Evolutionary conservation across 805 yeast genomes (phyloP).

Genomic region (Myxozyma neotropica): DNA sequence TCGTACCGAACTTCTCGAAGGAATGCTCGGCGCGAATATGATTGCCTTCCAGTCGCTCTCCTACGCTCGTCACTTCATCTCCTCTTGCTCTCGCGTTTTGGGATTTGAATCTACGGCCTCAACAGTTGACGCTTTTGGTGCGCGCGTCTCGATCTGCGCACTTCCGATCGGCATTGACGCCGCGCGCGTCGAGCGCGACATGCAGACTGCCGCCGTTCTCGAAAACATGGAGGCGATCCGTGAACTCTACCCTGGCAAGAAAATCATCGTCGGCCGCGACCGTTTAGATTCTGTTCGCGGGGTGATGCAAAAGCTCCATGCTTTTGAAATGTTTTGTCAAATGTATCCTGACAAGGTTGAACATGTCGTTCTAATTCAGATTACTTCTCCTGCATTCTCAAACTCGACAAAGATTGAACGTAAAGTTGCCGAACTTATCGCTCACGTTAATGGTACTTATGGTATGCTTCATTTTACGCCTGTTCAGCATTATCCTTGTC

Average conservation of each 20-base stretch:
- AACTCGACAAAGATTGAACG: conserved; percentile 68
- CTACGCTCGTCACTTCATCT: conserved; percentile 86
- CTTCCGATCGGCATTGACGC: conserved; percentile 91
- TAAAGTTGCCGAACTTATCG: conserved; percentile 79
- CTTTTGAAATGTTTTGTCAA: conserved; percentile 82
- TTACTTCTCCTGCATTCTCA: conserved; percentile 75
- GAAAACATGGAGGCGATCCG: conserved; percentile 66
- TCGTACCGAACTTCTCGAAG: conserved; percentile 79
- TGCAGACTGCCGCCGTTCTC: conserved; percentile 47
- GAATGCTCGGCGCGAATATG: conserved; percentile 86
- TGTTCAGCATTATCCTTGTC: conserved; percentile 88
- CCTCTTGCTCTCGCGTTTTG: conserved; percentile 83
- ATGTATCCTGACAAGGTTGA: conserved; percentile 93
- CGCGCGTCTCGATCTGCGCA: conserved; percentile 69
- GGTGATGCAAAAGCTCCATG: conserved; percentile 88
- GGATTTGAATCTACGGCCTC: conserved; percentile 62
- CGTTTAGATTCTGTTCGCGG: conserved; percentile 90
- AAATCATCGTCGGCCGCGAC: conserved; percentile 91
- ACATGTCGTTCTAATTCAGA: conserved; percentile 86
- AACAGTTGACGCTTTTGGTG: conserved; percentile 65
- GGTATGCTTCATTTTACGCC: conserved; percentile 85
- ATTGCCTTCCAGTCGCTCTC: conserved; percentile 84
- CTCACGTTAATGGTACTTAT: conserved; percentile 78
- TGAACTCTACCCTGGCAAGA: conserved; percentile 48
- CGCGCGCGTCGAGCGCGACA: conserved; percentile 63